Evolutionary conservation across 2,329 filamentous ascomycete species (phyloP).

Genomic region (Sarocladium kiliense): DNA sequence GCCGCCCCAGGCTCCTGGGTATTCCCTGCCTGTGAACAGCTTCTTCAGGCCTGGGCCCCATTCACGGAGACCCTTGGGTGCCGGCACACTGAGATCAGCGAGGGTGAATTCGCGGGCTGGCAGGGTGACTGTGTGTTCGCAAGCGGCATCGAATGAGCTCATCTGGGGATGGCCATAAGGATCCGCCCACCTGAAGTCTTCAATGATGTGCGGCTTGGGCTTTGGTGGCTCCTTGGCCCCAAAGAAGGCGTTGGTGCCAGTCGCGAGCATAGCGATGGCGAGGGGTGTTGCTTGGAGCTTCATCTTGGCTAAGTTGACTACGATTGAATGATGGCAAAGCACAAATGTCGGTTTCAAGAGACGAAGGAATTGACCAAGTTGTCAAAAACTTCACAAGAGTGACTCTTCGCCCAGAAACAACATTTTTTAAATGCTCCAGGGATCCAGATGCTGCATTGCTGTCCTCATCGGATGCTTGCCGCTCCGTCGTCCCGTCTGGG

Average conservation of each 20-base stretch:
- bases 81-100: constrained; percentile 32
- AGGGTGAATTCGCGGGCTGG: constrained; percentile 36
- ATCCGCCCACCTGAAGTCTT: constrained; percentile 35
- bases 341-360: neutral
- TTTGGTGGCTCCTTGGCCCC: constrained; percentile 17
- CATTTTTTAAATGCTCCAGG: constrained; percentile 9
- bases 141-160: constrained; percentile 26
- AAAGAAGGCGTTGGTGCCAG: constrained; percentile 22
- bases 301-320: constrained; percentile 14
- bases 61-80: constrained; percentile 32
- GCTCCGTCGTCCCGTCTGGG: constrained; percentile 22
- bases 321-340: neutral
- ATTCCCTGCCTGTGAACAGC: constrained; percentile 33
- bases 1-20: constrained; percentile 49
- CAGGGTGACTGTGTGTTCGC: constrained; percentile 30
- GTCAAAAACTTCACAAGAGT: neutral
- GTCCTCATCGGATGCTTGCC: constrained; percentile 25
- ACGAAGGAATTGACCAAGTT: neutral
- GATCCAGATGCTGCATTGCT: constrained; percentile 16
- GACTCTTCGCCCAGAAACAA: neutral
- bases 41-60: constrained; percentile 35
- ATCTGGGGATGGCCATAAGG: constrained; percentile 29
- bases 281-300: constrained; percentile 15
- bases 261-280: constrained; percentile 12
- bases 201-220: constrained; percentile 27